Percentiles rank a stretch among this genome's conserved stretches.
These are phyloP conservation scores for Penicillium angulare DNA, from an alignment of 495 filamentous ascomycete species.

Conservation along the genomic window DNA sequence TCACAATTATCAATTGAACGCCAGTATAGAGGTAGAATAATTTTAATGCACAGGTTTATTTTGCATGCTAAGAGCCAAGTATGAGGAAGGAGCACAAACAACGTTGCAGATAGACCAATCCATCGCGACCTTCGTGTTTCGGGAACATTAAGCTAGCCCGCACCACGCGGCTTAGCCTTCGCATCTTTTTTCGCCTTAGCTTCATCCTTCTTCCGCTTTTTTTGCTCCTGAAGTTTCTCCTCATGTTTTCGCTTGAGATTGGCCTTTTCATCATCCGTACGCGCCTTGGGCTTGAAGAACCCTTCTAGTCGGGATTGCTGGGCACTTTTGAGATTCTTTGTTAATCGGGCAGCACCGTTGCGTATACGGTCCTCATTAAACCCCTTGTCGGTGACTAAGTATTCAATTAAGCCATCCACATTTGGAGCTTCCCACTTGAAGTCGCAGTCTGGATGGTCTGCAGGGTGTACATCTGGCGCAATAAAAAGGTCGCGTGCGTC, in stretches of 20 bases:
- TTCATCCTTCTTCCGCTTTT: slow-evolving; percentile 90
- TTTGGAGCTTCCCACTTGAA: slow-evolving; percentile 98
- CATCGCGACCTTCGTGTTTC: not conserved
- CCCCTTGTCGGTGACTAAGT: slow-evolving; percentile 88
- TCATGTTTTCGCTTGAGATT: slow-evolving; percentile 89
- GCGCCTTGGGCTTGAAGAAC: slow-evolving; percentile 94
- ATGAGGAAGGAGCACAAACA: not conserved
- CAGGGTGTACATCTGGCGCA: slow-evolving; percentile 82
- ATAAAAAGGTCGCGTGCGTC: slow-evolving; percentile 92
- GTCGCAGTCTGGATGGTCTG: slow-evolving; percentile 82
- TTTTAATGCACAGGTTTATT: too few relatives aligned
- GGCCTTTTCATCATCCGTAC: slow-evolving; percentile 79
- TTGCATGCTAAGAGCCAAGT: too few relatives aligned
- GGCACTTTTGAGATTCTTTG: slow-evolving; percentile 82
- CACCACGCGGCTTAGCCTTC: slow-evolving; percentile 80
- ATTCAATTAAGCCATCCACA: slow-evolving; percentile 82
- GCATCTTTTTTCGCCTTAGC: slow-evolving; percentile 84
- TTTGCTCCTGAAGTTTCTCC: slow-evolving; percentile 81
- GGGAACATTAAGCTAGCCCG: slow-evolving; percentile 32
- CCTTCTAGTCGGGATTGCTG: slow-evolving; percentile 94
- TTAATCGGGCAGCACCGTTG: slow-evolving; percentile 66
- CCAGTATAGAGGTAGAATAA: not conserved
- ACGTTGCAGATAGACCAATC: not conserved
- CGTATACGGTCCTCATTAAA: slow-evolving; percentile 94
- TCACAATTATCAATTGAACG: too few relatives aligned